Evolutionary conservation across 805 yeast genomes (phyloP).

Genomic region (Metschnikowia sp.): DNA sequence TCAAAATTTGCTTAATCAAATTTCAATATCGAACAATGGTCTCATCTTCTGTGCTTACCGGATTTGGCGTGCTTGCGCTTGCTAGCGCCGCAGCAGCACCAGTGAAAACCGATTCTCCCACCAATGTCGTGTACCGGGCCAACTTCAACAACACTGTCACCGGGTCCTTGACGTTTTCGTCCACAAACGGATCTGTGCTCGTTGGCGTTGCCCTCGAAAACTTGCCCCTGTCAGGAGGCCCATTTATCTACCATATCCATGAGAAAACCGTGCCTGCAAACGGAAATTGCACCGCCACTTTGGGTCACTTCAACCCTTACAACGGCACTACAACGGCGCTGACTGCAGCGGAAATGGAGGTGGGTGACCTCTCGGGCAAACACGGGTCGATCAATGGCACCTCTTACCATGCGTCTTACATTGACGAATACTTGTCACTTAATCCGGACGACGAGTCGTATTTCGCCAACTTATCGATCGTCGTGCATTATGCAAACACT

Average conservation of each 20-base stretch:
- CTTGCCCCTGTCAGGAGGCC: slow-evolving; percentile 36
- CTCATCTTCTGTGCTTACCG: slow-evolving; percentile 4
- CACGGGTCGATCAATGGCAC: slow-evolving; percentile 34
- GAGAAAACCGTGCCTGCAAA: slow-evolving; percentile 33
- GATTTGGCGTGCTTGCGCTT: slow-evolving; percentile 12
- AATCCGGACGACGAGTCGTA: slow-evolving; percentile 25
- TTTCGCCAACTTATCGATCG: slow-evolving; percentile 31
- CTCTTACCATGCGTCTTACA: slow-evolving; percentile 21
- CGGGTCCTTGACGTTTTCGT: slow-evolving; percentile 31
- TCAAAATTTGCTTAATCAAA: too few relatives aligned
- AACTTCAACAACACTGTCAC: slow-evolving; percentile 17
- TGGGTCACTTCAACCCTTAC: slow-evolving; percentile 37
- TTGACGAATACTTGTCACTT: slow-evolving; percentile 33
- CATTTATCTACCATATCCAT: slow-evolving; percentile 41
- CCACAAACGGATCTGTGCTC: slow-evolving; percentile 30
- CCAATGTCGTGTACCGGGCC: slow-evolving; percentile 27
- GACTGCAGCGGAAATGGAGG: slow-evolving; percentile 24
- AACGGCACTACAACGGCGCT: slow-evolving; percentile 28
- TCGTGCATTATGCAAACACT: slow-evolving; percentile 31
- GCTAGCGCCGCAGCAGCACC: slow-evolving; percentile 25
- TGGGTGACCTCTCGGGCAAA: slow-evolving; percentile 40
- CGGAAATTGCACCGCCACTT: slow-evolving; percentile 33
- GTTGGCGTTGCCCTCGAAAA: slow-evolving; percentile 30
- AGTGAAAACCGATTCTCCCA: slow-evolving; percentile 27
- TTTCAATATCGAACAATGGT: slow-evolving; percentile 4